Percentiles rank a stretch among this genome's conserved stretches.
Evolutionary conservation across 2,329 filamentous ascomycete genomes (phyloP).

Genomic region (Akanthomyces dipterigenus): DNA sequence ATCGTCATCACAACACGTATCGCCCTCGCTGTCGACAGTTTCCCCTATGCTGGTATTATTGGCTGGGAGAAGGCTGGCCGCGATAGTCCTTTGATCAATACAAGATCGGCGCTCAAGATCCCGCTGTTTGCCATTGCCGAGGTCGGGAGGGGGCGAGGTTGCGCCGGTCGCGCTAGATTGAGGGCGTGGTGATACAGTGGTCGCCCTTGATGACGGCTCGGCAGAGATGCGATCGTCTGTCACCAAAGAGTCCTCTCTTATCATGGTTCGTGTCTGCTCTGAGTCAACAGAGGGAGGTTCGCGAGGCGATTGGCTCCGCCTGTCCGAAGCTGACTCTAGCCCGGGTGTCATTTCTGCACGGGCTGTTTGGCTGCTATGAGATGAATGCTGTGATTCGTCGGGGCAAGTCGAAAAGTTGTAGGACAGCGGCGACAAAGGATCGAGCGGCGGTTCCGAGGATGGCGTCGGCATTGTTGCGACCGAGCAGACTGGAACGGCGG

Average conservation of each 20-base stretch:
- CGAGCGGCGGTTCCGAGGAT: slow-evolving; percentile 34
- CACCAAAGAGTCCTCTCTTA: slow-evolving; percentile 21
- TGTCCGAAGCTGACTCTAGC: slow-evolving; percentile 11
- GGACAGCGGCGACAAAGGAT: slow-evolving; percentile 30
- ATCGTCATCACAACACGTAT: slow-evolving; percentile 1
- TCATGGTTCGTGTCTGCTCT: slow-evolving; percentile 14
- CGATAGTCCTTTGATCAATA: neutral
- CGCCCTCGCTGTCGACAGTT: neutral
- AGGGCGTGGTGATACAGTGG: slow-evolving; percentile 38
- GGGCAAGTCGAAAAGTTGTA: slow-evolving; percentile 37
- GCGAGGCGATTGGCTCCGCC: slow-evolving; percentile 3
- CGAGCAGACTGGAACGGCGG: slow-evolving; percentile 14
- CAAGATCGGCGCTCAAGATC: neutral
- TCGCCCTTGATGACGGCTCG: slow-evolving; percentile 30
- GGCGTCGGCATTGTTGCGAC: slow-evolving; percentile 37
- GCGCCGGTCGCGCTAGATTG: slow-evolving; percentile 27
- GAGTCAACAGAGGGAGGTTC: slow-evolving; percentile 4
- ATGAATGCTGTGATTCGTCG: slow-evolving; percentile 30
- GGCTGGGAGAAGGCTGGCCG: neutral
- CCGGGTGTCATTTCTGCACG: slow-evolving; percentile 17
- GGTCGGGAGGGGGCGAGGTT: slow-evolving; percentile 27
- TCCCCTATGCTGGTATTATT: neutral
- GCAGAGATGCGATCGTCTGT: slow-evolving; percentile 21
- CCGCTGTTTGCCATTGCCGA: slow-evolving; percentile 27
- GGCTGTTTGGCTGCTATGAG: slow-evolving; percentile 20